Conservation (phyloP, 345 rosid species). For the Sisymbrium irio region DNA sequence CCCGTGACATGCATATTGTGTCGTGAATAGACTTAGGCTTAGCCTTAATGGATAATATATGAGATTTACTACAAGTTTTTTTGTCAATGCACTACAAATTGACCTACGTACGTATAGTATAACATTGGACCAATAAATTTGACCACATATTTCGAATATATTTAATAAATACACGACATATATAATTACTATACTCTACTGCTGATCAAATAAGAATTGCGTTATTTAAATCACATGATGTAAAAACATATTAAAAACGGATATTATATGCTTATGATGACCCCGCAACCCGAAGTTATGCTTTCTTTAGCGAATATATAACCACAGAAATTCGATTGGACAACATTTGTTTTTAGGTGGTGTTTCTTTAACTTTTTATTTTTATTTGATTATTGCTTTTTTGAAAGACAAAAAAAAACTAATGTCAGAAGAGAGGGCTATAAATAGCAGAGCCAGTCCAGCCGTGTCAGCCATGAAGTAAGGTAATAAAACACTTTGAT, state of each 20-base stretch:
- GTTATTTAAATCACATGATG: neutral
- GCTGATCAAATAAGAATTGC: neutral
- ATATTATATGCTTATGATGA: neutral
- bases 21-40: neutral
- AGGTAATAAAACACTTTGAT: neutral
- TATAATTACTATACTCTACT: neutral
- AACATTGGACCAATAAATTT: neutral
- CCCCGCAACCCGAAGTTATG: neutral
- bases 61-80: neutral
- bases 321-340: conserved; percentile 18
- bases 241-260: neutral
- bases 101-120: neutral
- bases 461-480: conserved; percentile 21
- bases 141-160: neutral
- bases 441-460: conserved; percentile 24
- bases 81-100: neutral
- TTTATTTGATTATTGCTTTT: neutral
- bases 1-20: neutral
- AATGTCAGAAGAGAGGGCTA: conserved; percentile 5
- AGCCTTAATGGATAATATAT: neutral
- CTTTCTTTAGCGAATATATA: neutral
- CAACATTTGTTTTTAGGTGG: neutral
- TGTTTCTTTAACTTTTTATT: neutral
- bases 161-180: neutral
- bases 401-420: neutral